Evolutionary conservation across 1,284 basidiomycete species (phyloP).

Genomic region (Paramarasmius palmivorus): DNA sequence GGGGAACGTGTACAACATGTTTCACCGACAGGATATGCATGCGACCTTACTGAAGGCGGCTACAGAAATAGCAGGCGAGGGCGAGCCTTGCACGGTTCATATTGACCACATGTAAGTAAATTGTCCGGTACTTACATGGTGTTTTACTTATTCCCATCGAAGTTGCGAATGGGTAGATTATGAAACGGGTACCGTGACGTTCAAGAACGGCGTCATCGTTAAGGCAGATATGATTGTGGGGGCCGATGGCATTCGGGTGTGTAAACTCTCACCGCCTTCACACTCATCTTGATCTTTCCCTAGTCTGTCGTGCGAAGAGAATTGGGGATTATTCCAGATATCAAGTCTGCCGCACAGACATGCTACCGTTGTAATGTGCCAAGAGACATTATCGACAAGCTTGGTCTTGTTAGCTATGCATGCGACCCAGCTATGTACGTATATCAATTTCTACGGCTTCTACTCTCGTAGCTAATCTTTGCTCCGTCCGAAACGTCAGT

Average conservation of each 20-base stretch:
- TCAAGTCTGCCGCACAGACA: constrained; percentile 31
- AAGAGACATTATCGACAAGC: constrained; percentile 26
- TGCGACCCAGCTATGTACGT: constrained; percentile 32
- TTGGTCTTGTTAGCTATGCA: constrained; percentile 30
- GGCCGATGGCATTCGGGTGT: constrained; percentile 39
- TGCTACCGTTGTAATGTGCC: constrained; percentile 34
- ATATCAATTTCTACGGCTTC: neutral
- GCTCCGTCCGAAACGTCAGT: constrained; percentile 15
- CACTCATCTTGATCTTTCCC: neutral
- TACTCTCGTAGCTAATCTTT: neutral
- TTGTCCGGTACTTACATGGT: too few species aligned
- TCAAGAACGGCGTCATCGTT: constrained; percentile 30
- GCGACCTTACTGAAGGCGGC: constrained; percentile 27
- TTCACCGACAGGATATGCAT: constrained; percentile 33
- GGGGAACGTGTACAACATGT: constrained; percentile 35
- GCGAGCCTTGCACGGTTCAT: constrained; percentile 25
- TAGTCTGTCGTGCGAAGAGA: constrained; percentile 29
- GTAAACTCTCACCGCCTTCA: constrained; percentile 5
- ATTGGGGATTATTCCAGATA: constrained; percentile 30
- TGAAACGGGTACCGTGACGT: constrained; percentile 29
- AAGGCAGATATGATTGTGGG: constrained; percentile 37
- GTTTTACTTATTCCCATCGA: too few species aligned
- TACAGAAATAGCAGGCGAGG: constrained; percentile 25
- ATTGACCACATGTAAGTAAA: constrained; percentile 33
- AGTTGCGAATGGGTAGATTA: constrained; percentile 25